Evolutionary conservation across 345 rosid species (phyloP), one percentile per base, ranked within the genome.

Genomic region (Alliaria petiolata): DNA sequence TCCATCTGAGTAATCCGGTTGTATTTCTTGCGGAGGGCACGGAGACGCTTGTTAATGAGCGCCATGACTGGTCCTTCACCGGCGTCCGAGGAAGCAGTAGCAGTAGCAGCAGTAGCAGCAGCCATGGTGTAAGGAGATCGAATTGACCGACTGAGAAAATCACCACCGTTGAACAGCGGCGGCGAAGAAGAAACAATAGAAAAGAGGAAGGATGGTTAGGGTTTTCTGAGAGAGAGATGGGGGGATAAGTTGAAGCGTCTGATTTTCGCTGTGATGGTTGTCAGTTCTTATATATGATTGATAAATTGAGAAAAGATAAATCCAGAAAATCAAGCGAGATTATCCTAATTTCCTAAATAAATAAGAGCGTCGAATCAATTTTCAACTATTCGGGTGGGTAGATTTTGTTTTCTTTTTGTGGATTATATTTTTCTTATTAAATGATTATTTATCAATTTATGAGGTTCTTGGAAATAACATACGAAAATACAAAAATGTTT

Each of bases 1-100:
- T 95, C 99, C 97, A 87, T 86, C 67, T 85, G 98, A 59, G 65
- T 4, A 44, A 95, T 95, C 7, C 98, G 85, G 81, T 88, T 95
- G 72, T 34, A 39, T 49, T 95, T 95, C 86, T 95, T 92, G 34
- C 92, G 93, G 43, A 88, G 93, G 58, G 89, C 89, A 45, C 99
- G 96, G 79, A 92, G 79, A 55, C 98, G 99, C 70, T 95, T 92
- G 89, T 78, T 92, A 81, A 95, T 78, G 34, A 95, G 78, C 79
- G 70, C 82, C 54, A 92, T 80, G 58, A 95, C 96, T 3, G 99
- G 97, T 36, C 98, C 92, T 19, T 95, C 98, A 7, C 84, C 2
- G 52, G 77, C 81, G 26, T 89, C 98, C 13, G 89, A 76, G 43
- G 89, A 20, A 67, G 83, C 17, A 33, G 85, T 54, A 60, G 83